A percentile compares a stretch with the other conserved stretches of the same genome.
These are phyloP conservation scores for Exophiala sp. DNA, from an alignment of 2,329 filamentous ascomycete species.

Conservation along the genomic window DNA sequence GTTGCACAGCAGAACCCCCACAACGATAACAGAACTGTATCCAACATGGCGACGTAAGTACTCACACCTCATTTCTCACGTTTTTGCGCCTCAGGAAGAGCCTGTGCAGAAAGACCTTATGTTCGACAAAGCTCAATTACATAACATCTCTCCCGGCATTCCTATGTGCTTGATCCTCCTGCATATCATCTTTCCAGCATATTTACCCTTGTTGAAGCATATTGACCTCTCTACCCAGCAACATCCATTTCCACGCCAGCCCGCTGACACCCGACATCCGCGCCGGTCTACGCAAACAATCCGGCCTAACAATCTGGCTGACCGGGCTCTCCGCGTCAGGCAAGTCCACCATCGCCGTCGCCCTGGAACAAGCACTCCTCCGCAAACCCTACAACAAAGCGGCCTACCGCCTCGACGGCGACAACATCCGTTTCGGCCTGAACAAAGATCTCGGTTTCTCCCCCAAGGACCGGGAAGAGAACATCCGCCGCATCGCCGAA, in stretches of 20 bases:
- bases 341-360: slow-evolving; percentile 95
- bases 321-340: slow-evolving; percentile 94
- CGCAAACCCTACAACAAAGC: slow-evolving; percentile 65
- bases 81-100: too few relatives aligned
- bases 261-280: slow-evolving; percentile 43
- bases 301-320: slow-evolving; percentile 94
- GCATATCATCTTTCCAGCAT: slow-evolving; percentile 1
- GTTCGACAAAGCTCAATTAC: neutral
- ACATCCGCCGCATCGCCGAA: slow-evolving; percentile 94
- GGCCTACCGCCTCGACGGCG: slow-evolving; percentile 92
- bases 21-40: too few relatives aligned
- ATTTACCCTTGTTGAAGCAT: slow-evolving; percentile 1
- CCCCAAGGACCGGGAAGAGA: slow-evolving; percentile 91
- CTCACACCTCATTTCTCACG: too few relatives aligned
- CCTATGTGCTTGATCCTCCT: too few relatives aligned
- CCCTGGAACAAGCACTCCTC: slow-evolving; percentile 93
- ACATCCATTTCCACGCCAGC: slow-evolving; percentile 47
- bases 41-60: too few relatives aligned
- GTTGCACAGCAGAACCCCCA: too few relatives aligned
- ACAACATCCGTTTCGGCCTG: slow-evolving; percentile 96
- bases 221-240: slow-evolving; percentile 30
- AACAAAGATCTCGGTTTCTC: slow-evolving; percentile 97
- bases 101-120: neutral
- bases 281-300: slow-evolving; percentile 64
- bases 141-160: too few relatives aligned